Evolutionary conservation across 2,329 filamentous ascomycete genomes (phyloP).

Genomic region (Phialophora chinensis): DNA sequence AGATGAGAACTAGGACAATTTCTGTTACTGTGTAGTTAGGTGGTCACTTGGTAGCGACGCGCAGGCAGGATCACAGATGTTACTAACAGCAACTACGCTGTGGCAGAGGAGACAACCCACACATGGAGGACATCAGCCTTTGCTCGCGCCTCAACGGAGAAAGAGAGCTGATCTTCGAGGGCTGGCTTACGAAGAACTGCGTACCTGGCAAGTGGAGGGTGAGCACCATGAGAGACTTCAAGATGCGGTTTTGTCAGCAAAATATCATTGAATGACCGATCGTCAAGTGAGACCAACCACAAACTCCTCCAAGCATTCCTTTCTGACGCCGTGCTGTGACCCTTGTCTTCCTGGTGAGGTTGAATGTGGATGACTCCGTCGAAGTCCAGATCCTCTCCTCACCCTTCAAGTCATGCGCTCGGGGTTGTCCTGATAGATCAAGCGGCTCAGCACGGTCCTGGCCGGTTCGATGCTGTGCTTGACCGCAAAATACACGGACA

Average conservation of each 20-base stretch:
- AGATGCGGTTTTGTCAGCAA: constrained; percentile 32
- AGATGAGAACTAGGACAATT: background rate
- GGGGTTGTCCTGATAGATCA: background rate
- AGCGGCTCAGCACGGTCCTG: background rate
- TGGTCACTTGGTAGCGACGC: no score
- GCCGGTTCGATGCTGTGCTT: background rate
- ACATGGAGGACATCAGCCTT: background rate
- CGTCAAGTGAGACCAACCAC: constrained; percentile 36
- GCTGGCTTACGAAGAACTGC: background rate
- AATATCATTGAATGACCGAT: constrained; percentile 29
- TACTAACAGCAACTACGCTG: background rate
- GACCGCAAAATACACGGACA: background rate
- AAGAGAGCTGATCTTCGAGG: background rate
- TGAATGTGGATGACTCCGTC: background rate
- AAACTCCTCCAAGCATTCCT: constrained; percentile 1
- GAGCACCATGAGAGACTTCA: background rate
- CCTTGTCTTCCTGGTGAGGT: background rate
- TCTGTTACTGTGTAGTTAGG: background rate
- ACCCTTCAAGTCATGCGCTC: background rate
- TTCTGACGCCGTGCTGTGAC: constrained; percentile 6
- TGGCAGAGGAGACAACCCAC: background rate
- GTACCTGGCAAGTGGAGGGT: constrained; percentile 12
- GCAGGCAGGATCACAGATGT: background rate
- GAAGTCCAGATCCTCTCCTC: background rate
- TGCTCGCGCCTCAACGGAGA: background rate